Percentiles rank a stretch among this genome's conserved stretches.
phyloP scores from a whole-genome alignment of 495 filamentous ascomycete genomes.

The Hypoxylon intermedium region DNA sequence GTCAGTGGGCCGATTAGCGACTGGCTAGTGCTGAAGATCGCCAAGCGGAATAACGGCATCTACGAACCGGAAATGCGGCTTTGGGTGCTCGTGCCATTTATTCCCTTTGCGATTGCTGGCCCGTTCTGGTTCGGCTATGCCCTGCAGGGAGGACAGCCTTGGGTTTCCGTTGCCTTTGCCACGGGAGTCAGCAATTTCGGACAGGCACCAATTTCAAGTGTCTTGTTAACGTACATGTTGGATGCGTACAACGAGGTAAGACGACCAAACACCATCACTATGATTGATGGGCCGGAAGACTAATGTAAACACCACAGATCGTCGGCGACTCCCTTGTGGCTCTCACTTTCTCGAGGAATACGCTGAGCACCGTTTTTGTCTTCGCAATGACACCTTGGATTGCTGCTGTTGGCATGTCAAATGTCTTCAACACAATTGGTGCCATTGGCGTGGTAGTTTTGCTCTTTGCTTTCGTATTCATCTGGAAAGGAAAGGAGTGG shows the following conservation, averaged over 20 bases:
- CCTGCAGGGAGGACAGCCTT: slow-evolving; percentile 41
- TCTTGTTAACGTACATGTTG: slow-evolving; percentile 46
- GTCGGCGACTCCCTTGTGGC: slow-evolving; percentile 47
- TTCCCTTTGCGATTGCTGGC: slow-evolving; percentile 36
- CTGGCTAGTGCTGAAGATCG: slow-evolving; percentile 47
- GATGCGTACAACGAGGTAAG: slow-evolving; percentile 49
- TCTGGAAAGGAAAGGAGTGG: slow-evolving; percentile 34
- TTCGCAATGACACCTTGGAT: slow-evolving; percentile 50
- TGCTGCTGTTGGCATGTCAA: slow-evolving; percentile 44
- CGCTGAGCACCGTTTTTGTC: slow-evolving; percentile 43
- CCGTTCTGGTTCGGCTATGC: slow-evolving; percentile 49
- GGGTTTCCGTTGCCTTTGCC: slow-evolving; percentile 44
- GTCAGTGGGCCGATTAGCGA: slow-evolving; percentile 52
- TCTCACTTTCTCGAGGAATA: slow-evolving; percentile 46
- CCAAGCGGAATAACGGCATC: slow-evolving; percentile 51
- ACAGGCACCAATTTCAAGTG: slow-evolving; percentile 34
- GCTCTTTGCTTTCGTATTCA: slow-evolving; percentile 31
- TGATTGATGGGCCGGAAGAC: background rate
- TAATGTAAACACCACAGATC: slow-evolving; percentile 32
- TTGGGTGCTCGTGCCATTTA: slow-evolving; percentile 34
- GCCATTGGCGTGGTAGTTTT: slow-evolving; percentile 29
- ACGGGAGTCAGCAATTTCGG: slow-evolving; percentile 42
- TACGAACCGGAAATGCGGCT: slow-evolving; percentile 54
- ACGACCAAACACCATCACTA: background rate
- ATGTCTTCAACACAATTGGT: slow-evolving; percentile 46